phyloP scores from a whole-genome alignment of 2,329 filamentous ascomycete genomes.

The Chalaropsis ovoidea region DNA sequence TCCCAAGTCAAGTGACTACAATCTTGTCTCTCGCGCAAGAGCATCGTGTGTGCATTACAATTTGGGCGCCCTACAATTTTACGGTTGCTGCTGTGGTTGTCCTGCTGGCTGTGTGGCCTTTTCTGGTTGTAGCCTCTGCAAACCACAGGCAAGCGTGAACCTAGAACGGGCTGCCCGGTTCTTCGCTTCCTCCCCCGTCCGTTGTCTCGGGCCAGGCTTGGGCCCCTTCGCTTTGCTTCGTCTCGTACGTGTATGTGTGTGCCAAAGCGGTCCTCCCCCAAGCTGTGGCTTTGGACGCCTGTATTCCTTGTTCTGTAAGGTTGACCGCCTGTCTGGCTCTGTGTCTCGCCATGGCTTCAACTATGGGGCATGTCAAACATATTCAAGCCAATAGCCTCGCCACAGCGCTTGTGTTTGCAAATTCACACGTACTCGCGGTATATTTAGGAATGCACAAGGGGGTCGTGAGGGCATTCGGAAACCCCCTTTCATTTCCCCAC shows the following conservation, averaged over 20 bases:
- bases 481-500: not conserved
- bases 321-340: too few relatives aligned
- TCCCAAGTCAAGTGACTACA: too few relatives aligned
- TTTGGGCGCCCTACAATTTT: too few relatives aligned
- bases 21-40: too few relatives aligned
- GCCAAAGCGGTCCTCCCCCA: too few relatives aligned
- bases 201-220: not conserved
- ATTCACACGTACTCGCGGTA: not conserved
- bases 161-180: not conserved
- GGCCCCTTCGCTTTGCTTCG: conserved; percentile 7
- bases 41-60: too few relatives aligned
- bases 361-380: too few relatives aligned
- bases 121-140: too few relatives aligned
- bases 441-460: not conserved
- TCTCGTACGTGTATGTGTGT: not conserved
- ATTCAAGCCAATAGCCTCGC: too few relatives aligned
- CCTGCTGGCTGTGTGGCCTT: not conserved
- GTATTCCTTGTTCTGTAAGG: not conserved
- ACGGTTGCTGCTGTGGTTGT: not conserved
- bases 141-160: not conserved
- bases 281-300: not conserved
- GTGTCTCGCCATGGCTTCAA: too few relatives aligned
- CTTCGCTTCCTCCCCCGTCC: not conserved
- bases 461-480: not conserved
- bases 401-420: too few relatives aligned